Percentiles rank a stretch among this genome's conserved stretches.
Conservation (phyloP, 768 basidiomycete species). For the Russula griseocarnosa region DNA sequence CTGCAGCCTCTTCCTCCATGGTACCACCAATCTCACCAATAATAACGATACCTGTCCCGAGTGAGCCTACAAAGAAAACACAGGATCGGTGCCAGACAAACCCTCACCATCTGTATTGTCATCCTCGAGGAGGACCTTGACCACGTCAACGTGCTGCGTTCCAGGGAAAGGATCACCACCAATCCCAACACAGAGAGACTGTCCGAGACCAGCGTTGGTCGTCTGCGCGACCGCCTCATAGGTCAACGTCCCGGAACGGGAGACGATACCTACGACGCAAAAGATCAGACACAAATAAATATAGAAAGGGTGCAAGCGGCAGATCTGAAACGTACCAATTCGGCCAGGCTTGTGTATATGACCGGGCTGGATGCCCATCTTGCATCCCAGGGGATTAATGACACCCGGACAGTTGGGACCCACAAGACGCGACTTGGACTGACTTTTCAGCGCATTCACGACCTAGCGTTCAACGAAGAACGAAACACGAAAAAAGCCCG, state of each 20-base stretch:
- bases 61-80: conserved; percentile 17
- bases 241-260: conserved; percentile 92
- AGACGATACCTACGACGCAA: conserved; percentile 69
- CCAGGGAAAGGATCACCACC: conserved; percentile 97
- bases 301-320: neutral
- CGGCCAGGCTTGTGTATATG: conserved; percentile 96
- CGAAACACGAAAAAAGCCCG: no score
- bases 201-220: conserved; percentile 91
- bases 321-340: conserved; percentile 58
- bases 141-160: conserved; percentile 90
- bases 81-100: neutral
- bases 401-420: conserved; percentile 99
- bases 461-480: conserved; percentile 47
- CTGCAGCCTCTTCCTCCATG: conserved; percentile 99
- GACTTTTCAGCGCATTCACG: conserved; percentile 88
- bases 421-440: conserved; percentile 91
- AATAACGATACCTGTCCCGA: conserved; percentile 75
- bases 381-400: conserved; percentile 95
- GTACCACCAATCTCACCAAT: conserved; percentile 99
- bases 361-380: conserved; percentile 98
- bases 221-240: conserved; percentile 99
- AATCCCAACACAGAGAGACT: conserved; percentile 94
- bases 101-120: conserved; percentile 79
- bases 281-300: conserved; percentile 1
- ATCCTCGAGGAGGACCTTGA: conserved; percentile 95